Base-by-base conservation (phyloP, 768 basidiomycete species). In the Megacollybia marginata region DNA sequence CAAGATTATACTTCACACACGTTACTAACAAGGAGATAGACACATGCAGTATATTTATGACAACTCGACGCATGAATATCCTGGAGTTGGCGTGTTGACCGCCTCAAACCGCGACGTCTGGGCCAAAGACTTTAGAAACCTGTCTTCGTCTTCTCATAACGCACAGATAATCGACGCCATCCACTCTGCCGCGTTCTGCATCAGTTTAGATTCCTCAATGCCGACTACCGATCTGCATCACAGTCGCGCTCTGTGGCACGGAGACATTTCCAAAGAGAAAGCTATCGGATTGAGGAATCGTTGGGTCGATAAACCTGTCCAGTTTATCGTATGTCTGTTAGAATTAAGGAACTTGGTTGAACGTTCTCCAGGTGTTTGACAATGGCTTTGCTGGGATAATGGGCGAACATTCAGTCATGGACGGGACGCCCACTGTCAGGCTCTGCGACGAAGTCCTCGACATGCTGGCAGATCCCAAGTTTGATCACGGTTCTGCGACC, bases 321-420 rank as follows among this genome's bases (percentile, higher is more conserved):
- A 97, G 62, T 83, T 92, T 62, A 78, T 96, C 51, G 79, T 97
- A 28, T 28, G 23, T 28, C 6, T 28, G 4, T 28, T 3, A 6
- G 4, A 28, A 6, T 28, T 6, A 28, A 6, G 6, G 4, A 28
- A 28, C 23, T 28, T 28, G 23, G 6, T 28, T 28, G 2, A 6
- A 28, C 6, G 2, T 28, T 28, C 2, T 28, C 2, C 23, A 28
- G 23, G 23, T 28, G 5, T 91, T 82, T 59, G 88, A 90, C 63
- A 88, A 91, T 54, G 80, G 73, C 11, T 71, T 79, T 45, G 85
- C 90, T 1, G 94, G 92, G 5, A 67, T 96, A 58, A 87, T 95
- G 79, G 94, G 94, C 43, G 94, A 97, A 64, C 94, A 92, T 62
- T 89, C 87, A 15, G 73, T 88, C 51, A 92, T 92, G 90, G 90